Evolutionary conservation across 129 eudicot species (phyloP).

Genomic region (Centella asiatica): DNA sequence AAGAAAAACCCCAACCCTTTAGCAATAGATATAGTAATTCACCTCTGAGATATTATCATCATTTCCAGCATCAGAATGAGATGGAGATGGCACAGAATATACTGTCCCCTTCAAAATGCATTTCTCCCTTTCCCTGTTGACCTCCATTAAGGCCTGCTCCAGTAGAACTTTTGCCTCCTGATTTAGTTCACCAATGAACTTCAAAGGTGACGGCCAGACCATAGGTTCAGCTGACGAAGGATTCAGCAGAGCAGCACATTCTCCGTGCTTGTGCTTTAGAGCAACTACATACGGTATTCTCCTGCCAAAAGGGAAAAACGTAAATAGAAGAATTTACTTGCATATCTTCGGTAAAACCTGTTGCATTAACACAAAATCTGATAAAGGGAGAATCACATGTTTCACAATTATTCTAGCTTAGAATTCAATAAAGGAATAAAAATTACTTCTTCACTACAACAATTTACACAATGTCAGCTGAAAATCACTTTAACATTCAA

Average conservation of each 20-base stretch:
- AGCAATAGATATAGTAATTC: neutral
- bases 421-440: conserved; percentile 1
- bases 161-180: conserved; percentile 24
- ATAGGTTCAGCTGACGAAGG: conserved; percentile 96
- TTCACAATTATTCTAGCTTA: neutral
- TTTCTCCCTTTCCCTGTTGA: conserved; percentile 27
- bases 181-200: conserved; percentile 30
- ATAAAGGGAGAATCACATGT: neutral
- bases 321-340: neutral
- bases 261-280: conserved; percentile 57
- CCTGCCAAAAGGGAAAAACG: conserved; percentile 29
- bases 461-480: neutral
- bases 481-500: neutral
- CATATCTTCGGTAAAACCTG: neutral
- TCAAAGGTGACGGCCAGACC: conserved; percentile 94
- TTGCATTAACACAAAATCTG: neutral
- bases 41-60: conserved; percentile 30
- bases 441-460: neutral
- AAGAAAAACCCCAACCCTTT: neutral
- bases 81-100: conserved; percentile 20
- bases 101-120: conserved; percentile 21
- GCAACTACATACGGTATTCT: conserved; percentile 86
- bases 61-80: conserved; percentile 19
- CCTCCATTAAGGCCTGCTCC: conserved; percentile 30
- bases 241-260: conserved; percentile 85